These are phyloP conservation scores for Leccinellum rugosiceps DNA, from an alignment of 768 basidiomycete species.

Conservation along the genomic window DNA sequence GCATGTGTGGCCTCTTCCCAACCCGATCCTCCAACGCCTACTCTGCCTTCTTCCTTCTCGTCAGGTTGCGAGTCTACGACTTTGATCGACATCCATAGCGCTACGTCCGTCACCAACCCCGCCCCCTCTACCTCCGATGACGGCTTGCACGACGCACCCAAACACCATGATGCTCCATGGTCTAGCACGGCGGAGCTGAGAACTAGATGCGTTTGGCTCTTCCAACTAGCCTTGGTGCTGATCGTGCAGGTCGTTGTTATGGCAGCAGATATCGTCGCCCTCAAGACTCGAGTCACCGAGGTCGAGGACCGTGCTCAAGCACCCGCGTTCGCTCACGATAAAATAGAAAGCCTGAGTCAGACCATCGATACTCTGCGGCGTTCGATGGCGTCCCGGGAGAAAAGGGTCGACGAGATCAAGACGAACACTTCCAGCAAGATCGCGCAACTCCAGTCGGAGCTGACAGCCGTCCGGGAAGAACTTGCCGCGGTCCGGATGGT, in stretches of 20 bases:
- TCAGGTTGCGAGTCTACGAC: not conserved
- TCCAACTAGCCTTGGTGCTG: conserved; percentile 1
- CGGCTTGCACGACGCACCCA: not conserved
- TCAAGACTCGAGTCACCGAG: conserved; percentile 17
- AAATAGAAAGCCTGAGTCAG: conserved; percentile 1
- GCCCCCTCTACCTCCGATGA: not conserved
- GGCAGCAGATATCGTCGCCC: conserved; percentile 10
- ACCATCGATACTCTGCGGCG: not conserved
- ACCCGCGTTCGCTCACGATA: not conserved
- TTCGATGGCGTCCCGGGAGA: conserved; percentile 4
- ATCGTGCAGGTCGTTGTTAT: conserved; percentile 1
- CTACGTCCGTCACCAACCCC: no score
- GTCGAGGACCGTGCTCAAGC: conserved; percentile 7
- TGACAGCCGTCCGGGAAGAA: conserved; percentile 7
- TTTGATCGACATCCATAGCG: no score
- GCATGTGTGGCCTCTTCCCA: no score
- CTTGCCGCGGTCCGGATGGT: conserved; percentile 6
- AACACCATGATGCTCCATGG: not conserved
- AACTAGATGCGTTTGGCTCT: conserved; percentile 4
- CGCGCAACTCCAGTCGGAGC: conserved; percentile 10
- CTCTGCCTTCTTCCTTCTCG: not conserved
- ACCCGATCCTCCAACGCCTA: no score
- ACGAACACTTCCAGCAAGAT: conserved; percentile 16
- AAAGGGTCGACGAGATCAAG: conserved; percentile 8
- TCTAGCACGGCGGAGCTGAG: conserved; percentile 1